Percentiles rank a stretch among this genome's conserved stretches.
Conservation (phyloP, 345 rosid genomes). For the Moricandia arvensis region DNA sequence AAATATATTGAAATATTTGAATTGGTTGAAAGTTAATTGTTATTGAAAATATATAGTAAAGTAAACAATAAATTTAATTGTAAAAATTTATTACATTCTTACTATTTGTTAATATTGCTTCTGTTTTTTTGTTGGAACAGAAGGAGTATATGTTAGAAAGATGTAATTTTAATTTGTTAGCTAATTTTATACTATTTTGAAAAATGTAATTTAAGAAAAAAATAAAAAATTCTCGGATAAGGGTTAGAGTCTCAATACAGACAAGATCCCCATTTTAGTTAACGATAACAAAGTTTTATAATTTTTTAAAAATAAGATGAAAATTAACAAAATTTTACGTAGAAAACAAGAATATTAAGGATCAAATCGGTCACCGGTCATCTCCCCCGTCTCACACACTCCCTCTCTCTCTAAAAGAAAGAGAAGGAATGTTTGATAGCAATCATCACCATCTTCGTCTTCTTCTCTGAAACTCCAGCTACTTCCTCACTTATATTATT, state of each 20-base stretch:
- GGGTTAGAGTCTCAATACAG: neutral
- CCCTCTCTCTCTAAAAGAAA: conserved; percentile 7
- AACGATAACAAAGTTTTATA: neutral
- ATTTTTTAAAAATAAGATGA: neutral
- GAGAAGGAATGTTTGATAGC: conserved; percentile 32
- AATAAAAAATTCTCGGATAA: too few species aligned
- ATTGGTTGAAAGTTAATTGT: too few species aligned
- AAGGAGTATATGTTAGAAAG: too few species aligned
- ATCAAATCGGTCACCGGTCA: conserved; percentile 11
- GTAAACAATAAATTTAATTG: too few species aligned
- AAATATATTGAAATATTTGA: too few species aligned
- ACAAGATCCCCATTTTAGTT: conserved; percentile 19
- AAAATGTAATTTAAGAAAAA: neutral
- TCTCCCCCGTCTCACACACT: neutral
- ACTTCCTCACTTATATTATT: neutral
- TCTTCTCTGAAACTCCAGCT: conserved; percentile 35
- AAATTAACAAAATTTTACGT: neutral
- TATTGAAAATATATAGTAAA: too few species aligned
- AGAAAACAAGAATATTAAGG: neutral
- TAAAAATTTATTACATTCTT: too few species aligned
- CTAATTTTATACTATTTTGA: neutral
- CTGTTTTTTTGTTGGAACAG: too few species aligned
- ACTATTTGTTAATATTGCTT: too few species aligned
- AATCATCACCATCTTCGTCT: conserved; percentile 29
- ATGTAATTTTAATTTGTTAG: too few species aligned